Evolutionary conservation across 345 rosid genomes (phyloP).

Genomic region (Clarkia xantiana): DNA sequence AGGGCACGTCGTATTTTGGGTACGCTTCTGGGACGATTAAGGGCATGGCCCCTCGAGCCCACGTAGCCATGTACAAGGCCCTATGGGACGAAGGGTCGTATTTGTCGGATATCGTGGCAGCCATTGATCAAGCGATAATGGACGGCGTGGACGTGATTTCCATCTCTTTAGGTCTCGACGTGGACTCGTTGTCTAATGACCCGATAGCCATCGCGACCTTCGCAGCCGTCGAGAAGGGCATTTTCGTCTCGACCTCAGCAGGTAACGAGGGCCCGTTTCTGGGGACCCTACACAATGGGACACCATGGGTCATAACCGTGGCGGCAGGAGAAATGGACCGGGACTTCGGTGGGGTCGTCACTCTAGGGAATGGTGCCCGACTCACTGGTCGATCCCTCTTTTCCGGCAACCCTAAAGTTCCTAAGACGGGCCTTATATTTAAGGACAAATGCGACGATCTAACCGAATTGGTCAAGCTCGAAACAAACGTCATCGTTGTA

Average conservation of each 20-base stretch:
- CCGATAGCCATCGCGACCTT: conserved; percentile 40
- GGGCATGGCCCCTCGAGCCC: conserved; percentile 33
- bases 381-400: conserved; percentile 24
- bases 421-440: conserved; percentile 5
- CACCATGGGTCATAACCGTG: conserved; percentile 35
- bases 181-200: conserved; percentile 21
- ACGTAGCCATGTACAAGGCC: conserved; percentile 42
- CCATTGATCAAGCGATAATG: conserved; percentile 36
- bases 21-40: conserved; percentile 31
- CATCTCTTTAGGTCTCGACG: conserved; percentile 25
- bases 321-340: conserved; percentile 34
- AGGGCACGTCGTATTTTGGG: conserved; percentile 25
- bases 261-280: conserved; percentile 25
- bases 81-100: conserved; percentile 21
- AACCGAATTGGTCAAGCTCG: not conserved
- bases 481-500: conserved; percentile 1
- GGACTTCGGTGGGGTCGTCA: conserved; percentile 16
- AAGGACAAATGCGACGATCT: conserved; percentile 4
- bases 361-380: conserved; percentile 12
- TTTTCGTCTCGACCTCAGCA: conserved; percentile 37
- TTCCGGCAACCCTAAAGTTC: conserved; percentile 10
- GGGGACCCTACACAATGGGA: conserved; percentile 28
- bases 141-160: conserved; percentile 45
- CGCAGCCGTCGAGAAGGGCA: conserved; percentile 29
- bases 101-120: conserved; percentile 29